A percentile compares a stretch with the other conserved stretches of the same genome.
Evolutionary conservation across 164 flowering plant species (phyloP).

Genomic region (Amborella trichopoda): DNA sequence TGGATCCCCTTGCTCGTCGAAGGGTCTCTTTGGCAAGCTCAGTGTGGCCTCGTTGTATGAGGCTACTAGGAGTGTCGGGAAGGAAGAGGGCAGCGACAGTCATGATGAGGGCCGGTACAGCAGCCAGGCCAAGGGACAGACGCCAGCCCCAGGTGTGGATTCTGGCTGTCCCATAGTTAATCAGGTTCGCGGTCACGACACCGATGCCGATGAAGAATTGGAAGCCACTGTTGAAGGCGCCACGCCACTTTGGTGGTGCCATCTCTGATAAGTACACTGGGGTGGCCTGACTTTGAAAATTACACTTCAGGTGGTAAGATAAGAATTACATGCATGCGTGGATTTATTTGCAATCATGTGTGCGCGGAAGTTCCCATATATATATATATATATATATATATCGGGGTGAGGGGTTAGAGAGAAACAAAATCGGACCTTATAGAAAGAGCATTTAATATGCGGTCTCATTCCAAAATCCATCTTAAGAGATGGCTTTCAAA

Average conservation of each 20-base stretch:
- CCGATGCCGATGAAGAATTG: conserved; percentile 50
- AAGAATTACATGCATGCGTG: conserved; percentile 5
- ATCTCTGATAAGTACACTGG: conserved; percentile 60
- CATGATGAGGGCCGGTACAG: conserved; percentile 46
- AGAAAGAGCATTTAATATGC: no score
- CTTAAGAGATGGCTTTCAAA: no score
- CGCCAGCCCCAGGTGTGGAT: conserved; percentile 44
- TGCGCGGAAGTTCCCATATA: no score
- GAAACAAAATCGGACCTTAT: no score
- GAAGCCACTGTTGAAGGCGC: conserved; percentile 58
- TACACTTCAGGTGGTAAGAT: no score
- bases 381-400: no score
- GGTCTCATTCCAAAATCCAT: no score
- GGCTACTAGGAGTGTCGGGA: conserved; percentile 16
- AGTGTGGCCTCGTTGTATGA: conserved; percentile 11
- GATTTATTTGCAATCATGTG: no score
- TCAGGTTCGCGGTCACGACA: conserved; percentile 34
- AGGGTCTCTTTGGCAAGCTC: conserved; percentile 2
- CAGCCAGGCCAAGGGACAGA: conserved; percentile 52
- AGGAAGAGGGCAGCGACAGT: conserved; percentile 38
- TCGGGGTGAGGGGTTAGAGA: no score
- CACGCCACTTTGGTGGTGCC: conserved; percentile 67
- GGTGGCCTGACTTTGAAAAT: conserved; percentile 26
- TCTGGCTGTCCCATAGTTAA: conserved; percentile 36
- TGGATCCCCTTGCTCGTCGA: conserved; percentile 4